These are phyloP conservation scores for Bocquillonia castaneifolia DNA, from an alignment of 441 rosid species.

Conservation along the genomic window DNA sequence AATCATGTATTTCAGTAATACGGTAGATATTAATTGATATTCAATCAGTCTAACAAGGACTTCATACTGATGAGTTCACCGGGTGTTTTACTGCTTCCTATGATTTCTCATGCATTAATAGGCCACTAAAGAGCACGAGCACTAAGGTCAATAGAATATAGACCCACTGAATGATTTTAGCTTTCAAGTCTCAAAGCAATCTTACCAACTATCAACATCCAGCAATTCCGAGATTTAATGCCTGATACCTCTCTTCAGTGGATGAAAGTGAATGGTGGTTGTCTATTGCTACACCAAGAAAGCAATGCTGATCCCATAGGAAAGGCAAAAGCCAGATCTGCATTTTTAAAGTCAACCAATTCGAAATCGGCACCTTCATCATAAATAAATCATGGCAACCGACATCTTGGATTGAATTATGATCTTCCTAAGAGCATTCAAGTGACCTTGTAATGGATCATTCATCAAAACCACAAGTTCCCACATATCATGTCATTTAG, in stretches of 20 bases:
- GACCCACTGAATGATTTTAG: slow-evolving; percentile 55
- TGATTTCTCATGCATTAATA: slow-evolving; percentile 37
- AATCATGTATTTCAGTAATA: slow-evolving; percentile 27
- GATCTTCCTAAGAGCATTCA: slow-evolving; percentile 54
- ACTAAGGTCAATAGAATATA: slow-evolving; percentile 41
- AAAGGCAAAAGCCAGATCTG: slow-evolving; percentile 84
- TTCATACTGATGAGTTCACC: slow-evolving; percentile 32
- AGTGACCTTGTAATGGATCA: slow-evolving; percentile 39
- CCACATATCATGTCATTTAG: slow-evolving; percentile 27
- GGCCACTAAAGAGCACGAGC: slow-evolving; percentile 35
- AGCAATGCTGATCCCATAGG: slow-evolving; percentile 89
- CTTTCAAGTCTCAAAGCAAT: slow-evolving; percentile 69
- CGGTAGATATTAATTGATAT: slow-evolving; percentile 15
- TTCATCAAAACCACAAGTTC: slow-evolving; percentile 34
- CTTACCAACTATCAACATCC: slow-evolving; percentile 93
- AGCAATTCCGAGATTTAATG: slow-evolving; percentile 65
- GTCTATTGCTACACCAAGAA: slow-evolving; percentile 98
- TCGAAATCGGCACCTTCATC: slow-evolving; percentile 84
- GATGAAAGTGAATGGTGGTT: slow-evolving; percentile 64
- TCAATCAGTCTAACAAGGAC: slow-evolving; percentile 20
- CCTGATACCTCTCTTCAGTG: slow-evolving; percentile 89
- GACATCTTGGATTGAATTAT: slow-evolving; percentile 63
- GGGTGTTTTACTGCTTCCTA: slow-evolving; percentile 33
- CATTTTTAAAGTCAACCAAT: slow-evolving; percentile 98
- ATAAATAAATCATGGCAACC: slow-evolving; percentile 77